Percentiles rank a stretch among this genome's conserved stretches.
Conservation (phyloP, 352 stramenopile species). For the Pythium pyrilobum region DNA sequence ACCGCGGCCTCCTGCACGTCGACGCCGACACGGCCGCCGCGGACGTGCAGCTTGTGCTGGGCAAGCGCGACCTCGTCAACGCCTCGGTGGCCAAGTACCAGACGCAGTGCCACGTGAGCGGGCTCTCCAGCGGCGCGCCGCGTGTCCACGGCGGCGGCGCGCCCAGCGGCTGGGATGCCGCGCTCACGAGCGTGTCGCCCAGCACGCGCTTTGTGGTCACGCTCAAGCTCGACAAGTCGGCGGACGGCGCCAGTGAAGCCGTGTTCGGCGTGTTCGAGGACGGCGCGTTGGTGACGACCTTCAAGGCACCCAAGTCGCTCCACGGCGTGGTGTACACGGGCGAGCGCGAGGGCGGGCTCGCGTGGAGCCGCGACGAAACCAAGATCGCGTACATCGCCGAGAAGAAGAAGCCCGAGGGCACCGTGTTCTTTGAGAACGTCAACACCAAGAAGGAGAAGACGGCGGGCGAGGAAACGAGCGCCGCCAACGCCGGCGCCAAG, state of each 20-base stretch:
- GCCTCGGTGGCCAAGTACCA: conserved; percentile 50
- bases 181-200: conserved; percentile 50
- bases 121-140: conserved; percentile 13
- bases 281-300: conserved; percentile 35
- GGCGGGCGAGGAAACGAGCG: conserved; percentile 13
- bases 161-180: conserved; percentile 32
- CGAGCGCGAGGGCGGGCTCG: conserved; percentile 63
- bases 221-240: conserved; percentile 46
- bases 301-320: conserved; percentile 63
- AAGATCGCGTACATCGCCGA: conserved; percentile 73
- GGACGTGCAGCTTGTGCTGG: conserved; percentile 50
- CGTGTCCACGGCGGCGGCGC: conserved; percentile 30
- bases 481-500: conserved; percentile 35
- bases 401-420: conserved; percentile 42
- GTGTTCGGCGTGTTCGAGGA: conserved; percentile 51
- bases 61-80: conserved; percentile 56
- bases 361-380: conserved; percentile 72
- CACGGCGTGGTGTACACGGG: conserved; percentile 67
- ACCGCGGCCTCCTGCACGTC: conserved; percentile 33
- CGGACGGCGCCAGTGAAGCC: conserved; percentile 25
- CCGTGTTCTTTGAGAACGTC: conserved; percentile 51
- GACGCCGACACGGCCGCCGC: conserved; percentile 19
- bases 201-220: conserved; percentile 45
- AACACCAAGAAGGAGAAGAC: conserved; percentile 34
- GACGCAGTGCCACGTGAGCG: conserved; percentile 39